These are phyloP conservation scores for Boletus rubroflammeus DNA, from an alignment of 768 basidiomycete genomes.

Conservation along the genomic window DNA sequence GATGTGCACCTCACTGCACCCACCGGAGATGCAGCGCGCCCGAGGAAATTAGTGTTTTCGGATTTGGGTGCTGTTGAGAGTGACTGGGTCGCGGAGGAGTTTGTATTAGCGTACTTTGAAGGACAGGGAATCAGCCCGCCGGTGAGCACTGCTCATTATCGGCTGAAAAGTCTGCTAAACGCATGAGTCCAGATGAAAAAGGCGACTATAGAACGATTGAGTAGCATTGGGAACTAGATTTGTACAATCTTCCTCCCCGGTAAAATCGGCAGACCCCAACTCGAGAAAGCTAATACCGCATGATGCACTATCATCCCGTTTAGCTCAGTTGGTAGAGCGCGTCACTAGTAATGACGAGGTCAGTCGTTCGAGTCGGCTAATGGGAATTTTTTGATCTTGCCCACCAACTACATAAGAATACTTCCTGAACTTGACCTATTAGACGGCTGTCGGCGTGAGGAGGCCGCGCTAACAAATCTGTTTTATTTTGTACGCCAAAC, in stretches of 20 bases:
- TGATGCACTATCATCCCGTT: slow-evolving; percentile 23
- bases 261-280: neutral
- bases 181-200: slow-evolving; percentile 28
- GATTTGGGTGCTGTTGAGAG: slow-evolving; percentile 71
- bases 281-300: neutral
- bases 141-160: slow-evolving; percentile 39
- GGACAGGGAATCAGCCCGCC: slow-evolving; percentile 66
- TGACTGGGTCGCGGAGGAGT: slow-evolving; percentile 72
- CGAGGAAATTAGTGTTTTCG: slow-evolving; percentile 58
- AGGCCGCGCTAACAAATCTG: neutral
- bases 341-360: slow-evolving; percentile 71
- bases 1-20: slow-evolving; percentile 69
- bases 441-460: neutral
- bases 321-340: slow-evolving; percentile 55
- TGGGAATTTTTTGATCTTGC: slow-evolving; percentile 29
- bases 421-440: neutral
- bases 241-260: neutral
- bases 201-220: slow-evolving; percentile 23
- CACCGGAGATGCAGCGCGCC: slow-evolving; percentile 37
- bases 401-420: neutral
- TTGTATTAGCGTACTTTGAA: slow-evolving; percentile 73
- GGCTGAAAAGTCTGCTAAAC: neutral
- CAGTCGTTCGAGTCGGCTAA: slow-evolving; percentile 64
- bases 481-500: neutral
- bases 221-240: slow-evolving; percentile 17